Evolutionary conservation across 768 basidiomycete genomes (phyloP).

Genomic region (Strobilomyces dryophilus): DNA sequence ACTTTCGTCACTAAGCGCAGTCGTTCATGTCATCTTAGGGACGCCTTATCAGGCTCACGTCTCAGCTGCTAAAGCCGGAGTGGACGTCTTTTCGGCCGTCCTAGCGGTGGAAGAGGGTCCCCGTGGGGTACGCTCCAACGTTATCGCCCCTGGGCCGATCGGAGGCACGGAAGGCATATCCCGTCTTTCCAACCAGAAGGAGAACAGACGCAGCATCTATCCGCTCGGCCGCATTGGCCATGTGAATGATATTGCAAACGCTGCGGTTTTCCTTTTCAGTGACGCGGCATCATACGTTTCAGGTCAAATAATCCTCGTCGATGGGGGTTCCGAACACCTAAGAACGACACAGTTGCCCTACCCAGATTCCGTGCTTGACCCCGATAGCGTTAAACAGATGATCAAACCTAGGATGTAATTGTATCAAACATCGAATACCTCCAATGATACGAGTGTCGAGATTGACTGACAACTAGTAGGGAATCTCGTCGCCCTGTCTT

Average conservation of each 20-base stretch:
- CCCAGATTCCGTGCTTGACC: constrained; percentile 60
- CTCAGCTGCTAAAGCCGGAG: constrained; percentile 90
- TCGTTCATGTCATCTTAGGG: constrained; percentile 35
- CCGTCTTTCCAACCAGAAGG: constrained; percentile 40
- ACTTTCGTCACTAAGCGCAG: not conserved
- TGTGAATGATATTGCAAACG: constrained; percentile 63
- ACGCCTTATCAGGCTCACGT: constrained; percentile 90
- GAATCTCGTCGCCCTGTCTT: not conserved
- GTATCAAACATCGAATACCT: not conserved
- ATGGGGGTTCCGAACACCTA: constrained; percentile 60
- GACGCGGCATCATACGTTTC: constrained; percentile 73
- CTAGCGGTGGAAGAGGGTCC: constrained; percentile 95
- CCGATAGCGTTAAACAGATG: constrained; percentile 43
- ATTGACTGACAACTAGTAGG: not conserved
- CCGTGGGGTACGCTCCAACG: constrained; percentile 86
- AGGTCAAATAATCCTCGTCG: constrained; percentile 70
- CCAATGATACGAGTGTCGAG: not conserved
- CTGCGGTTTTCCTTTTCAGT: constrained; percentile 78
- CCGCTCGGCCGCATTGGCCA: constrained; percentile 53
- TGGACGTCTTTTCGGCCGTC: constrained; percentile 84
- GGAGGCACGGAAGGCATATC: constrained; percentile 70
- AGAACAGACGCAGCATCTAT: not conserved
- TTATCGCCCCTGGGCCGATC: constrained; percentile 83
- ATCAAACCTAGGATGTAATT: constrained; percentile 43
- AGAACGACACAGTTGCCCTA: constrained; percentile 51